phyloP scores from a whole-genome alignment of 345 rosid species.

The Salix udensis region DNA sequence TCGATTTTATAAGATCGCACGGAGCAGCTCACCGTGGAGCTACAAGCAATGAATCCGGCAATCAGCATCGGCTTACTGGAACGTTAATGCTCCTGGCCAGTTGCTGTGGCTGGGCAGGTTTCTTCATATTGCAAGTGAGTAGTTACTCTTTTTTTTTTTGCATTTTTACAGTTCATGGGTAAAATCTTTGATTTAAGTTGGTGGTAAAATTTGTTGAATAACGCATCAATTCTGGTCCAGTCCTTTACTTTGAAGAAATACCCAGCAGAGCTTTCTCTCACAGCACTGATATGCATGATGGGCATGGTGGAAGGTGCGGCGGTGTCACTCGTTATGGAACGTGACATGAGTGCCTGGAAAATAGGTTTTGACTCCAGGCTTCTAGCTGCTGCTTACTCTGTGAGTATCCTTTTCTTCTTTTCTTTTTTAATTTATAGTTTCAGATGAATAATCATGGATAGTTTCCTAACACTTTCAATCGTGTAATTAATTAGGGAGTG shows the following conservation, averaged over 20 bases:
- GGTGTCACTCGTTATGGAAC: conserved; percentile 57
- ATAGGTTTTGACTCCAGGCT: conserved; percentile 73
- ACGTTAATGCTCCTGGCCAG: conserved; percentile 60
- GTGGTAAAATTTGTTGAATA: background rate
- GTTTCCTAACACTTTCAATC: background rate
- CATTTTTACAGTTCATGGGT: background rate
- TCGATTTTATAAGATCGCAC: conserved; percentile 39
- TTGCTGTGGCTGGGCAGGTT: conserved; percentile 65
- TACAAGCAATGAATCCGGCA: conserved; percentile 29
- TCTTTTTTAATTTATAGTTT: background rate
- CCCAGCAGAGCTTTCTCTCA: conserved; percentile 90
- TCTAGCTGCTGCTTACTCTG: conserved; percentile 77
- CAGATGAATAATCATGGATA: background rate
- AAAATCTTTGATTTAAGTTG: background rate
- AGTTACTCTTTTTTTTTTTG: too few species aligned
- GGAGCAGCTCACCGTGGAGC: conserved; percentile 32
- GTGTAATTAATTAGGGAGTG: conserved; percentile 59
- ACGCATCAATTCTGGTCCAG: conserved; percentile 25
- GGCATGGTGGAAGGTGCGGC: conserved; percentile 59
- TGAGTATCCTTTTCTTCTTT: conserved; percentile 18
- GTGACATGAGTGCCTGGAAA: conserved; percentile 66
- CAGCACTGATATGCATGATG: conserved; percentile 64
- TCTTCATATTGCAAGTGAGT: conserved; percentile 79
- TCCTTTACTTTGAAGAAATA: conserved; percentile 68
- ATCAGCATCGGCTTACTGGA: conserved; percentile 62